A percentile compares a stretch with the other conserved stretches of the same genome.
Conservation (phyloP, 768 basidiomycete species). For the Rhodosporidiobolus odoratus region DNA sequence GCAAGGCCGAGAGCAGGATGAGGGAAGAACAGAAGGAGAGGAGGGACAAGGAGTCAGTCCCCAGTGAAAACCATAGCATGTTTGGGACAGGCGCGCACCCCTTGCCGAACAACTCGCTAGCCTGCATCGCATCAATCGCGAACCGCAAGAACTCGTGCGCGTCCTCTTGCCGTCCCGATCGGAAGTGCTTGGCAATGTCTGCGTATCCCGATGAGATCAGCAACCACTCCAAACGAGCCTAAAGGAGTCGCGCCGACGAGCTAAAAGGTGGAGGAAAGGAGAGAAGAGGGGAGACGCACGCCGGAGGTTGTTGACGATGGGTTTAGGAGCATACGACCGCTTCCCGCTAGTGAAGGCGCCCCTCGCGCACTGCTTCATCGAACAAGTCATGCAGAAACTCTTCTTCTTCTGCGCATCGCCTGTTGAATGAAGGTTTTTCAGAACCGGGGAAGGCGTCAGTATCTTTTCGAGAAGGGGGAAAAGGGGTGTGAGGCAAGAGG, state of each 20-base stretch:
- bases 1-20: background rate
- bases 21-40: background rate
- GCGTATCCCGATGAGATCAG: background rate
- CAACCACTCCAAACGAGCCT: too few species aligned
- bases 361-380: slow-evolving; percentile 57
- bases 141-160: slow-evolving; percentile 96
- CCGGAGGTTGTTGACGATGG: slow-evolving; percentile 64
- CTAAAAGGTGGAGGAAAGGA: background rate
- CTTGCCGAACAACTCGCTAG: slow-evolving; percentile 68
- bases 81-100: too few species aligned
- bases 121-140: slow-evolving; percentile 84
- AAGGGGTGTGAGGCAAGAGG: background rate
- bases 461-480: slow-evolving; percentile 3
- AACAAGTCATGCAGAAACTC: slow-evolving; percentile 75
- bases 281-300: slow-evolving; percentile 52
- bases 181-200: slow-evolving; percentile 90
- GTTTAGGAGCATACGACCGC: slow-evolving; percentile 59
- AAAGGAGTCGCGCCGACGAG: too few species aligned
- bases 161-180: slow-evolving; percentile 89
- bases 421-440: background rate
- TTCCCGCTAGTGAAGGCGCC: slow-evolving; percentile 53
- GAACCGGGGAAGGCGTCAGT: background rate
- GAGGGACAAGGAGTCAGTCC: slow-evolving; percentile 35
- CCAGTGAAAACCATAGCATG: too few species aligned
- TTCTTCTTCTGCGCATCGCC: slow-evolving; percentile 23